Base-by-base conservation (phyloP, 164 flowering plant species). In the Houttuynia cordata region DNA sequence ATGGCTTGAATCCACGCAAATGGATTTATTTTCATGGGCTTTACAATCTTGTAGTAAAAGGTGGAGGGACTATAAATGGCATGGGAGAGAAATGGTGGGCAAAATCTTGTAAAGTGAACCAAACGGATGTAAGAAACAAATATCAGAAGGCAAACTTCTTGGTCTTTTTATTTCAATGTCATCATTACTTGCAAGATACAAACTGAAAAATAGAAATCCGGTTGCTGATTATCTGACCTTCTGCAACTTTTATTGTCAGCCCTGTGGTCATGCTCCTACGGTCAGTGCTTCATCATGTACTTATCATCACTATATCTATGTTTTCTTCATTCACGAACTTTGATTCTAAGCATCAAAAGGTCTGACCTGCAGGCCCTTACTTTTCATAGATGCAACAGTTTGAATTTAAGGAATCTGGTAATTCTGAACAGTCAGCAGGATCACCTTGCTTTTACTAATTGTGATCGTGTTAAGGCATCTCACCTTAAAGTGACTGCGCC, bases 71-170 rank as follows among this genome's bases (percentile, higher is more conserved):
- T 20, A 75, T 94, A 58, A 73, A 88, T 64, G 99, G 99, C 19
- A 88, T 72, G 92, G 99, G 99, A 67, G 68, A 73, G 58, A 63
- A 80, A 77, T 94, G 99, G 99, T 94, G 99, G 99, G 76, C 71
- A 34, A 71, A 65, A 40, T 93, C 96, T 45, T 94, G 99, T 84
- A 94, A 94, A 79, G 73, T 37, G 55, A 84, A 88, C 64, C 21
- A 19, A 34, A 70, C 81, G 40, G 81, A 80, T 65, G 99, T 94
- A 81, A 37, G 25, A 1, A 25, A 13, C 24, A 30, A 30, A 30
- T 30, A 2, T 30, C 37, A 6, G 6, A 30, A 30, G 37, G 37
- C 10, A 8, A 12, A 15, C 14, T 39, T 39, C n/a, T 19, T 12
- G 8, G 15, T 45, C 49, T 40, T 57, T n/a, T 58, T 42, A 10